Evolutionary conservation across 2,329 filamentous ascomycete genomes (phyloP).

Genomic region (Paracamarosporium sp.): DNA sequence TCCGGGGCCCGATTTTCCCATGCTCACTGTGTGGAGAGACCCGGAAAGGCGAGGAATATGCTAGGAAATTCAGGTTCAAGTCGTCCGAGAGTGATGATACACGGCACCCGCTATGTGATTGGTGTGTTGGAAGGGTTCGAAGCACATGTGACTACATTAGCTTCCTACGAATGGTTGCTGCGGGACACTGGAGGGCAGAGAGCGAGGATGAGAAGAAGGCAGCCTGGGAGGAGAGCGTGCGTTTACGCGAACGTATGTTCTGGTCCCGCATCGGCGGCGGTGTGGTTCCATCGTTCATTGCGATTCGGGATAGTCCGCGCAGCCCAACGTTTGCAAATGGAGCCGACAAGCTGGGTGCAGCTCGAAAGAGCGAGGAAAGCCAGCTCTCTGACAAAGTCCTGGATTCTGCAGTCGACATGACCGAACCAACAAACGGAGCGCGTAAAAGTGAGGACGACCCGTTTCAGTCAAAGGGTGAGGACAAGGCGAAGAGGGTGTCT

Average conservation of each 20-base stretch:
- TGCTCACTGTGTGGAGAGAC: slow-evolving; percentile 91
- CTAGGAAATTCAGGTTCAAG: slow-evolving; percentile 86
- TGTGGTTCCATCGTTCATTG: slow-evolving; percentile 72
- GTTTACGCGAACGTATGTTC: slow-evolving; percentile 92
- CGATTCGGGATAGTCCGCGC: slow-evolving; percentile 38
- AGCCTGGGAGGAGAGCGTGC: slow-evolving; percentile 94
- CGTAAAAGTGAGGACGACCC: slow-evolving; percentile 42
- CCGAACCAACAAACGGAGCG: slow-evolving; percentile 18
- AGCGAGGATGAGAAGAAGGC: slow-evolving; percentile 83
- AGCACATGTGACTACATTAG: slow-evolving; percentile 92
- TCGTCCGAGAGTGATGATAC: slow-evolving; percentile 86
- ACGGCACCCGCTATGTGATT: slow-evolving; percentile 87
- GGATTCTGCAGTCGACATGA: slow-evolving; percentile 31
- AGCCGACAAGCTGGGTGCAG: slow-evolving; percentile 17
- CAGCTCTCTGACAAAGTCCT: slow-evolving; percentile 24
- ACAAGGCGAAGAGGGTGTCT: slow-evolving; percentile 41
- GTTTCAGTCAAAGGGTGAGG: slow-evolving; percentile 33
- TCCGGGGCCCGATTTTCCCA: slow-evolving; percentile 65
- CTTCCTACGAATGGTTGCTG: slow-evolving; percentile 88
- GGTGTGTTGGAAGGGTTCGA: slow-evolving; percentile 83
- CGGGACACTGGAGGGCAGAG: slow-evolving; percentile 88
- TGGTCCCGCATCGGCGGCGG: slow-evolving; percentile 94
- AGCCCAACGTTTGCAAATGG: slow-evolving; percentile 38
- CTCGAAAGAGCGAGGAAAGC: slow-evolving; percentile 39
- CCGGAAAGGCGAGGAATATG: slow-evolving; percentile 72